phyloP scores from a whole-genome alignment of 2,329 filamentous ascomycete genomes.

The Trichoderma asperellum region DNA sequence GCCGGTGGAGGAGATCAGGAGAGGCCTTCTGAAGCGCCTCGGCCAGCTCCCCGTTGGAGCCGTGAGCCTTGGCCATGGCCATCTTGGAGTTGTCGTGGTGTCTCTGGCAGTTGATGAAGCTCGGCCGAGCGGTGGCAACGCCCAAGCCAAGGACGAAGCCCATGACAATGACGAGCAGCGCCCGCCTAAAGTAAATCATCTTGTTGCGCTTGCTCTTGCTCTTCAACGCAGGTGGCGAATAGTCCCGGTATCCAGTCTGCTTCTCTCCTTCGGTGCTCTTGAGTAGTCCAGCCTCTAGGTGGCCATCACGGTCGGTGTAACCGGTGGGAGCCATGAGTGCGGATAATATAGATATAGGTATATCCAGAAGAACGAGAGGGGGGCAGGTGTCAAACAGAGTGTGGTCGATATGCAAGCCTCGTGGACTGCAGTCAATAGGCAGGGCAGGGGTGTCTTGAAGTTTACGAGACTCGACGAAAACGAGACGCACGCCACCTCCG shows the following conservation, averaged over 20 bases:
- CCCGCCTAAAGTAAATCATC: constrained; percentile 32
- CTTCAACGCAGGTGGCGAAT: background rate
- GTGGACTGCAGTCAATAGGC: constrained; percentile 18
- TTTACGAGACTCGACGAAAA: constrained; percentile 23
- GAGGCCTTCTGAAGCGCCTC: constrained; percentile 55
- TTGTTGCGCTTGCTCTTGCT: constrained; percentile 13
- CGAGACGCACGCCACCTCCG: constrained; percentile 25
- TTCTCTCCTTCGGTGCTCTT: constrained; percentile 35
- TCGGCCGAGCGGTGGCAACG: constrained; percentile 30
- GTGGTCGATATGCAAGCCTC: constrained; percentile 15
- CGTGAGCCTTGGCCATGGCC: constrained; percentile 25
- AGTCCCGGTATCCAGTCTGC: constrained; percentile 23
- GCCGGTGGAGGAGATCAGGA: constrained; percentile 64
- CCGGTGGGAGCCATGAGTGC: constrained; percentile 31
- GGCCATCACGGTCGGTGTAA: constrained; percentile 24
- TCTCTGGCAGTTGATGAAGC: constrained; percentile 16
- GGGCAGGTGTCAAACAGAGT: background rate
- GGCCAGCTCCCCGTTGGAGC: constrained; percentile 36
- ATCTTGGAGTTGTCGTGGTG: constrained; percentile 13
- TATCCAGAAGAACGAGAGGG: constrained; percentile 3
- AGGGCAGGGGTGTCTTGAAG: constrained; percentile 25
- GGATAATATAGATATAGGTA: constrained; percentile 2
- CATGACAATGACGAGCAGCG: constrained; percentile 32
- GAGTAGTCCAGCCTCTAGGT: constrained; percentile 35
- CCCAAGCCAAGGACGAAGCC: constrained; percentile 38